A percentile compares a stretch with the other conserved stretches of the same genome.
phyloP scores from a whole-genome alignment of 352 stramenopile species.

The Bremia lactucae region DNA sequence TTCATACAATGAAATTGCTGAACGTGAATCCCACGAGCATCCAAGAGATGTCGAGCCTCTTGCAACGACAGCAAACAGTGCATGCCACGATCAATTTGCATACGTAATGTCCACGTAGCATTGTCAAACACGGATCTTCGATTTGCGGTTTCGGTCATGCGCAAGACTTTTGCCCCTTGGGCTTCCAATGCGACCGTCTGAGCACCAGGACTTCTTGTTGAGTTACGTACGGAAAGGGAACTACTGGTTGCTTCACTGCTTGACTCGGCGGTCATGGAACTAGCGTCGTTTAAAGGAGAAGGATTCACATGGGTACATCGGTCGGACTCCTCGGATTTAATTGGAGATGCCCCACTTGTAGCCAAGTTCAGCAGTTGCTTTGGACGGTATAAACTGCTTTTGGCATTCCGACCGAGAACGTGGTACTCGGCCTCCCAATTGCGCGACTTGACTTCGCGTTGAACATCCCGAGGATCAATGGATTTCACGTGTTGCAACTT shows the following conservation, averaged over 20 bases:
- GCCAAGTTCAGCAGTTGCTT: constrained; percentile 55
- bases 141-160: constrained; percentile 33
- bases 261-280: constrained; percentile 11
- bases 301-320: too few species aligned
- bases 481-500: constrained; percentile 80
- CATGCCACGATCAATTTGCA: constrained; percentile 62
- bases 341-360: constrained; percentile 6
- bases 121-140: constrained; percentile 63
- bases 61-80: constrained; percentile 72
- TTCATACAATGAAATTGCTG: constrained; percentile 81
- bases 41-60: constrained; percentile 70
- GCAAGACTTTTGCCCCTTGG: constrained; percentile 35
- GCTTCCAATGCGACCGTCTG: constrained; percentile 18
- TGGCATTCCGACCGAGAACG: constrained; percentile 66
- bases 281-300: too few species aligned
- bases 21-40: constrained; percentile 75
- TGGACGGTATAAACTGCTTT: constrained; percentile 68
- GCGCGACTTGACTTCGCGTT: constrained; percentile 53
- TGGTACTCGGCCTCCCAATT: constrained; percentile 66
- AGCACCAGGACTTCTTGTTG: constrained; percentile 16
- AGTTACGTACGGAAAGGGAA: constrained; percentile 11
- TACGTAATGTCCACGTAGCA: constrained; percentile 58
- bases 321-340: constrained; percentile 13
- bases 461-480: constrained; percentile 45
- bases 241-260: constrained; percentile 22